Conservation (phyloP, 2,329 filamentous ascomycete genomes). For the Aspergillus fumigatus region DNA sequence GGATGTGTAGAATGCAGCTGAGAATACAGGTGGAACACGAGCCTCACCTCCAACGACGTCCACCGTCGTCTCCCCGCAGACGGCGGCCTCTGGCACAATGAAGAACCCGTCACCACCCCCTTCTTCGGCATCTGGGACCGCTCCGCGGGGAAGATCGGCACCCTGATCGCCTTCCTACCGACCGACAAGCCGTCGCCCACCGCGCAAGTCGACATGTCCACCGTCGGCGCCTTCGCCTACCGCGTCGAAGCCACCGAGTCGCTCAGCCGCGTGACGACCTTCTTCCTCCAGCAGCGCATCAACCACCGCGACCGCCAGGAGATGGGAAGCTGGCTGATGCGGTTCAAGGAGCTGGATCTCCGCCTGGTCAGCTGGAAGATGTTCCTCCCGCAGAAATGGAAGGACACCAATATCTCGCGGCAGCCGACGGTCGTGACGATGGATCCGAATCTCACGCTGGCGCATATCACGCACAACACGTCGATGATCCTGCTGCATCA, state of each 20-base stretch:
- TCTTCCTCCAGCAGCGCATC: conserved; percentile 44
- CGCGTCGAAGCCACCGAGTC: conserved; percentile 47
- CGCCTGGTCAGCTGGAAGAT: conserved; percentile 47
- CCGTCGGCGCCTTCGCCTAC: conserved; percentile 46
- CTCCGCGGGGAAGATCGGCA: conserved; percentile 37
- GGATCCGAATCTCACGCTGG: conserved; percentile 49
- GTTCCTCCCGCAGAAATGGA: conserved; percentile 43
- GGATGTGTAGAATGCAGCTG: background rate
- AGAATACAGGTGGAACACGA: conserved; percentile 25
- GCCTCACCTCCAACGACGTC: conserved; percentile 35
- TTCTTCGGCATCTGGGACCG: conserved; percentile 47
- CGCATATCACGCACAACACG: conserved; percentile 48
- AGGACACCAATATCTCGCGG: conserved; percentile 15
- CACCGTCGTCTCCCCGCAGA: conserved; percentile 39
- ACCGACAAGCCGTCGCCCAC: conserved; percentile 12
- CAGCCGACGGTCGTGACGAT: conserved; percentile 26
- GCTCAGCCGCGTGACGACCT: conserved; percentile 42
- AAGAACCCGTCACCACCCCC: conserved; percentile 38
- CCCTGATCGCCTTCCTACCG: conserved; percentile 37
- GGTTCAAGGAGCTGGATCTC: conserved; percentile 48
- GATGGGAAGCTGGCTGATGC: conserved; percentile 42
- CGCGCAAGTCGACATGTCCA: conserved; percentile 33
- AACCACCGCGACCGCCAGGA: conserved; percentile 38
- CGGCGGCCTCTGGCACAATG: conserved; percentile 40
- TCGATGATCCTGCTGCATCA: conserved; percentile 50